Evolutionary conservation across 2,329 filamentous ascomycete genomes (phyloP).

Genomic region (Neurospora crassa): DNA sequence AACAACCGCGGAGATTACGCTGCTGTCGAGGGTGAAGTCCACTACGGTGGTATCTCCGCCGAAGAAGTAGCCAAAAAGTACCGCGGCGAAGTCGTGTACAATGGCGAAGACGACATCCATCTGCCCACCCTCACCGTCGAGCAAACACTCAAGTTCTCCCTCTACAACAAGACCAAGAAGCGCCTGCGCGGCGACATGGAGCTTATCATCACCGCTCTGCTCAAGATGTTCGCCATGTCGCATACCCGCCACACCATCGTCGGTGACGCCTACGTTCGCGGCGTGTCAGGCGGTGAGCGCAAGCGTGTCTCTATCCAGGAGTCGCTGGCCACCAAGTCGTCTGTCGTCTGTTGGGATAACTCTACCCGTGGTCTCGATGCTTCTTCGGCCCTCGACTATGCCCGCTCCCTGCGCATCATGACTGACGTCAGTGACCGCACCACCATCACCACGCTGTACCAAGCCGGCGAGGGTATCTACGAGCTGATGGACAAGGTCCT

Average conservation of each 20-base stretch:
- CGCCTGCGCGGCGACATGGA: constrained; percentile 51
- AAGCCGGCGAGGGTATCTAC: constrained; percentile 50
- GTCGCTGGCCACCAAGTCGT: constrained; percentile 33
- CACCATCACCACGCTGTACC: constrained; percentile 54
- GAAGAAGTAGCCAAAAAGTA: constrained; percentile 41
- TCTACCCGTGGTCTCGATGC: constrained; percentile 60
- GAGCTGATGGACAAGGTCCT: constrained; percentile 60
- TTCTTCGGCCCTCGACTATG: constrained; percentile 57
- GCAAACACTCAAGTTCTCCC: constrained; percentile 57
- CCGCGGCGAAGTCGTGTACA: constrained; percentile 38
- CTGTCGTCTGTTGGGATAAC: constrained; percentile 61
- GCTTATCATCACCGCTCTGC: constrained; percentile 46
- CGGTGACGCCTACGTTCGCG: constrained; percentile 55
- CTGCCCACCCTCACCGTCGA: constrained; percentile 60
- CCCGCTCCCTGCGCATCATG: constrained; percentile 55
- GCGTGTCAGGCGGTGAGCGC: constrained; percentile 53
- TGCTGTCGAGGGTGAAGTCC: constrained; percentile 46
- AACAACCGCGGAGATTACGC: constrained; percentile 55
- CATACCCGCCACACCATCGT: constrained; percentile 59
- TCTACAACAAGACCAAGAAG: constrained; percentile 54
- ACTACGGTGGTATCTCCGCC: constrained; percentile 45
- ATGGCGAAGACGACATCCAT: constrained; percentile 59
- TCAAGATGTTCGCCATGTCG: constrained; percentile 58
- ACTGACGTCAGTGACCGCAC: constrained; percentile 55
- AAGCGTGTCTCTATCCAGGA: constrained; percentile 73